These are phyloP conservation scores for Neurospora discreta DNA, from an alignment of 495 filamentous ascomycete genomes.

Conservation along the genomic window DNA sequence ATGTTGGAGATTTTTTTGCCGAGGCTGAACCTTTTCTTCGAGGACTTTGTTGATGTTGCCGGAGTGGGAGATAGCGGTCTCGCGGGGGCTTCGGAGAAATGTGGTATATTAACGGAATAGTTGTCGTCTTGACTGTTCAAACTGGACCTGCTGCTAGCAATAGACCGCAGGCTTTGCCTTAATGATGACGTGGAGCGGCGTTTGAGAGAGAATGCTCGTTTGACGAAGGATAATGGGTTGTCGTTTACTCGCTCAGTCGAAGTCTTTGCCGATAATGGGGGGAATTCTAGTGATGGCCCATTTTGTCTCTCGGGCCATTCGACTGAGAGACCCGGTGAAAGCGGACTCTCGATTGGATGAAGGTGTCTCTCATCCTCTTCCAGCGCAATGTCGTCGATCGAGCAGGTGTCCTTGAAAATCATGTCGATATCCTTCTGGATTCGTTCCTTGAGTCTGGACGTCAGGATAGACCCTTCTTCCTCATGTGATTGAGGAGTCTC, in stretches of 20 bases:
- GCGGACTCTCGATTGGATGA: slow-evolving; percentile 1
- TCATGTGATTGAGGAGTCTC: slow-evolving; percentile 12
- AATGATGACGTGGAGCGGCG: slow-evolving; percentile 9
- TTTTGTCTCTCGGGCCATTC: slow-evolving; percentile 4
- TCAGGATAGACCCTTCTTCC: slow-evolving; percentile 13
- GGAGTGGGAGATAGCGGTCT: slow-evolving; percentile 1
- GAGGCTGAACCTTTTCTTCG: neutral
- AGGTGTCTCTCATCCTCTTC: slow-evolving; percentile 11
- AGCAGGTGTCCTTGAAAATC: slow-evolving; percentile 35
- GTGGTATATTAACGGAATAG: slow-evolving; percentile 2
- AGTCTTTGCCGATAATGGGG: neutral
- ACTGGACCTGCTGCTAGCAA: neutral
- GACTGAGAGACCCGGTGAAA: neutral
- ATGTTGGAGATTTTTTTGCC: neutral
- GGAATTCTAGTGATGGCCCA: slow-evolving; percentile 4
- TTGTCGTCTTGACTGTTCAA: neutral
- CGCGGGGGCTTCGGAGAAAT: slow-evolving; percentile 10
- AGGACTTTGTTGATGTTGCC: neutral
- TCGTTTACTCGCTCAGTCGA: neutral
- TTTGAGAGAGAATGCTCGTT: slow-evolving; percentile 12
- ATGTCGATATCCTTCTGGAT: slow-evolving; percentile 32
- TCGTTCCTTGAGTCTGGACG: slow-evolving; percentile 24
- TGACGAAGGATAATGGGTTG: slow-evolving; percentile 4
- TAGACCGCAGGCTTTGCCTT: neutral
- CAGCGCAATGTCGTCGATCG: slow-evolving; percentile 26